These are phyloP conservation scores for Corymbia calophylla DNA, from an alignment of 441 rosid genomes.

Conservation along the genomic window DNA sequence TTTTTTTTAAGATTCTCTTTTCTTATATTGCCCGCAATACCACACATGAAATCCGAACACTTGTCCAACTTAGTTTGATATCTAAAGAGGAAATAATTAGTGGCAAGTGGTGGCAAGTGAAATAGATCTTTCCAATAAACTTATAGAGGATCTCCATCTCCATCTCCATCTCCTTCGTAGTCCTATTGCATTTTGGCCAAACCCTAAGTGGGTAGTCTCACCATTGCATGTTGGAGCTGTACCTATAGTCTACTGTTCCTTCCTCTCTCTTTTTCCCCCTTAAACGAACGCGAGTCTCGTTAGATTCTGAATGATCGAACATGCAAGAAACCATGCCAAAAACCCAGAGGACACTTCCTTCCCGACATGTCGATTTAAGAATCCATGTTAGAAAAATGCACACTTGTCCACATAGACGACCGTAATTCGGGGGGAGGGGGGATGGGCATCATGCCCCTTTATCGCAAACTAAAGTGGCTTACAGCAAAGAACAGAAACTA, in stretches of 20 bases:
- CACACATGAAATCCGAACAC: background rate
- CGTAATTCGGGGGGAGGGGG: constrained; percentile 4
- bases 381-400: background rate
- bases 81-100: background rate
- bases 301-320: background rate
- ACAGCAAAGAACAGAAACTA: constrained; percentile 33
- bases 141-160: background rate
- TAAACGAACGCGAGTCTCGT: background rate
- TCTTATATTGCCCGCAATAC: background rate
- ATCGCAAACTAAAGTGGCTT: constrained; percentile 26
- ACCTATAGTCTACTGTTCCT: background rate
- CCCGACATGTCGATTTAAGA: background rate
- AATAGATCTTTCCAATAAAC: background rate
- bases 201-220: background rate
- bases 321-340: background rate
- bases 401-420: constrained; percentile 9
- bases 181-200: background rate
- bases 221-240: background rate
- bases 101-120: background rate
- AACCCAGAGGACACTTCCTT: background rate
- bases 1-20: background rate
- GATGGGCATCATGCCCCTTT: constrained; percentile 1
- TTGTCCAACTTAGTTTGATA: background rate
- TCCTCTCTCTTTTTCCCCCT: background rate
- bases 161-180: background rate